Evolutionary conservation across 306 rosid species (phyloP).

Genomic region (Purshia tridentata): DNA sequence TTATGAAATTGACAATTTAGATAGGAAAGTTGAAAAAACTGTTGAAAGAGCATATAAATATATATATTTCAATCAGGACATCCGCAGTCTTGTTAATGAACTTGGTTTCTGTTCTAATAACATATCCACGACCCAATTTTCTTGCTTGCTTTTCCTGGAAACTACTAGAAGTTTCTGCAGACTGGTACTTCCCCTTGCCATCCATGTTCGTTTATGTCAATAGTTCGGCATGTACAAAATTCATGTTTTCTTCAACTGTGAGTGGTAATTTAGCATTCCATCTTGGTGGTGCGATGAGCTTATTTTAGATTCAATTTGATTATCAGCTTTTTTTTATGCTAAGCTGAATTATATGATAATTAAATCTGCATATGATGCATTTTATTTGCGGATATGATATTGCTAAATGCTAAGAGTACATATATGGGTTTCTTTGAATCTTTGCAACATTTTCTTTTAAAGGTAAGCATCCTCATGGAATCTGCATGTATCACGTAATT

Average conservation of each 20-base stretch:
- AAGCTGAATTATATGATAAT: neutral
- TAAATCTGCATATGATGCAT: too few relatives aligned
- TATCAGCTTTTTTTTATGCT: neutral
- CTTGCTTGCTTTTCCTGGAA: neutral
- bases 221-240: conserved; percentile 20
- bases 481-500: too few relatives aligned
- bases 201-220: conserved; percentile 49
- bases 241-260: neutral
- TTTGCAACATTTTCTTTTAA: too few relatives aligned
- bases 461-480: too few relatives aligned
- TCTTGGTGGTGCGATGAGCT: neutral
- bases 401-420: too few relatives aligned
- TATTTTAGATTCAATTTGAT: neutral
- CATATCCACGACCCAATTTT: neutral
- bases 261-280: neutral
- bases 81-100: too few relatives aligned
- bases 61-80: too few relatives aligned
- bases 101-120: neutral
- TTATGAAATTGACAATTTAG: too few relatives aligned
- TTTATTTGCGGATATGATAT: too few relatives aligned
- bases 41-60: too few relatives aligned
- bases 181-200: conserved; percentile 40
- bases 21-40: too few relatives aligned
- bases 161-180: neutral
- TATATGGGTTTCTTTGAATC: too few relatives aligned